phyloP scores from a whole-genome alignment of 2,329 filamentous ascomycete genomes.

The Aspergillus carbonarius region DNA sequence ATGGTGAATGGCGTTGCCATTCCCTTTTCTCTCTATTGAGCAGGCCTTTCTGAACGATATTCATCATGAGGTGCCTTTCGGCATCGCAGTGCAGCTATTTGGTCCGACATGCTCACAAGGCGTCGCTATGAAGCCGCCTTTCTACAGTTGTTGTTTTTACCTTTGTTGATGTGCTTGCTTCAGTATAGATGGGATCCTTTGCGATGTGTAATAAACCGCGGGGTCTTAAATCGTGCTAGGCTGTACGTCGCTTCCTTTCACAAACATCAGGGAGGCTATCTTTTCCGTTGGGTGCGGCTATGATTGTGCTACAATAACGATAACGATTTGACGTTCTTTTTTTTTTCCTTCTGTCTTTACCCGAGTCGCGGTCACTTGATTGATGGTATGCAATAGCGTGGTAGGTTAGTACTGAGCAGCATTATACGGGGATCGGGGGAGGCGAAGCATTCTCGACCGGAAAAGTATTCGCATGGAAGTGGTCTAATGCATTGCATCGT shows the following conservation, averaged over 20 bases:
- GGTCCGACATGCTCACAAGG: not conserved
- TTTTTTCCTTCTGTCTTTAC: conserved; percentile 7
- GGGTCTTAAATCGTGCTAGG: conserved; percentile 8
- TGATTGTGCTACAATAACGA: not conserved
- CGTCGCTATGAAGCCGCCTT: not conserved
- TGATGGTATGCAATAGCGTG: conserved; percentile 1
- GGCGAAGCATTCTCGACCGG: not conserved
- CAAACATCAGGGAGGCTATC: not conserved
- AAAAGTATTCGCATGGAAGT: conserved; percentile 6
- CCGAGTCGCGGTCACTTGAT: not conserved
- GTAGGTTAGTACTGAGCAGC: conserved; percentile 1
- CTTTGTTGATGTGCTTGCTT: conserved; percentile 6
- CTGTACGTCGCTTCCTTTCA: conserved; percentile 11
- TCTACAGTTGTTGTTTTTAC: conserved; percentile 2
- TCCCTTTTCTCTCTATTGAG: not conserved
- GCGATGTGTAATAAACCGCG: conserved; percentile 41
- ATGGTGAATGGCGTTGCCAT: not conserved
- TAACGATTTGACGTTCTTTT: conserved; percentile 19
- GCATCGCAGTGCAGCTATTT: not conserved
- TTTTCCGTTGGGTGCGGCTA: not conserved
- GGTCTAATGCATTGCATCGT: conserved; percentile 12
- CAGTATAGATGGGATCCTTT: conserved; percentile 20
- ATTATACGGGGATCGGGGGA: not conserved
- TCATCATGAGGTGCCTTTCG: not conserved
- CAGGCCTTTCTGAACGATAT: not conserved